Conservation (phyloP, 192 early-diverging fungal genomes). For the Dispira parvispora region DNA sequence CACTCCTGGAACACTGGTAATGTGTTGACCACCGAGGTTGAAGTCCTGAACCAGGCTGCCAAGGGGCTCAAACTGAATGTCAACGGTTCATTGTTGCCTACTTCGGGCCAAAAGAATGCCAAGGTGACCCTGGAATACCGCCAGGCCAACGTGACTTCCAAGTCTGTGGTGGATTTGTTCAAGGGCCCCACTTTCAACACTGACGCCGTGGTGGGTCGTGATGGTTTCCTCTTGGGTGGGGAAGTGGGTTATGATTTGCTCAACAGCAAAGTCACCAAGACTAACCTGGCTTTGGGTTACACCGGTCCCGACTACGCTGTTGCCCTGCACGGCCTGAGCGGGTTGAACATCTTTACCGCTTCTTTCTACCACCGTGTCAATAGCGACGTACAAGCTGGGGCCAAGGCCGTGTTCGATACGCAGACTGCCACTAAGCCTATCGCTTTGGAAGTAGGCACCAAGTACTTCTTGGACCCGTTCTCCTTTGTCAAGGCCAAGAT, state of each 20-base stretch:
- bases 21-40: slow-evolving; percentile 79
- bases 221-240: slow-evolving; percentile 82
- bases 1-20: slow-evolving; percentile 95
- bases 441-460: slow-evolving; percentile 83
- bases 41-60: slow-evolving; percentile 85
- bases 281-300: slow-evolving; percentile 79
- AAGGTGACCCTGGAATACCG: slow-evolving; percentile 85
- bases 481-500: slow-evolving; percentile 86
- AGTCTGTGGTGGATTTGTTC: slow-evolving; percentile 82
- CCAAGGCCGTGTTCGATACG: slow-evolving; percentile 80
- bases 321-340: slow-evolving; percentile 80
- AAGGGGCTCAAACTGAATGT: slow-evolving; percentile 94
- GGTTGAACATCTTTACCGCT: slow-evolving; percentile 71
- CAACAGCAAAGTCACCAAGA: slow-evolving; percentile 75
- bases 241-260: slow-evolving; percentile 88
- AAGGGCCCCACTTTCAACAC: slow-evolving; percentile 79
- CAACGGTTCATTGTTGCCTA: slow-evolving; percentile 65
- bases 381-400: slow-evolving; percentile 83
- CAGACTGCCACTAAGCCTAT: slow-evolving; percentile 52
- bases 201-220: slow-evolving; percentile 75
- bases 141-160: slow-evolving; percentile 85
- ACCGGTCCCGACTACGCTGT: slow-evolving; percentile 74
- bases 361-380: slow-evolving; percentile 96
- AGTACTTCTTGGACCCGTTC: slow-evolving; percentile 75
- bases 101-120: slow-evolving; percentile 59